Evolutionary conservation across 1,139 yeast genomes (phyloP), one percentile per base, ranked within the genome.

Genomic region (Scheffersomyces insectosa): DNA sequence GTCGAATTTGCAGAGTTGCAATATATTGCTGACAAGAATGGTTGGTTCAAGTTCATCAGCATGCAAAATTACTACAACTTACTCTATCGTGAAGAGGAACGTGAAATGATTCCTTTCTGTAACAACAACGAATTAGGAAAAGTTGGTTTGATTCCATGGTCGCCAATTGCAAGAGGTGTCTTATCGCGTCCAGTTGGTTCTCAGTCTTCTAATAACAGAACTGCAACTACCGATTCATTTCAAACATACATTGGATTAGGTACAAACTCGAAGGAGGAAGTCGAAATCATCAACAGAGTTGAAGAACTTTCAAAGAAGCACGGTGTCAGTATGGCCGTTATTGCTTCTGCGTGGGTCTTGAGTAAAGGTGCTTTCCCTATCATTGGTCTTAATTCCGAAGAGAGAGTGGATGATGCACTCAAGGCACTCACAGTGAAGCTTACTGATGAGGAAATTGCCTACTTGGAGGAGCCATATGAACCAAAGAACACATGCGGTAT

Each of bases 51-150:
- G 57, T 82, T 81, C 50, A 66, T 80, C 46, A 69, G 79, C 40
- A 80, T 81, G 83, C 86, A 82, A 59, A 75, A 76, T 51, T 76
- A 67, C 56, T 78, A 79, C 59, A 80, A 79, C 56, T 64, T 80
- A 50, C 43, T 81, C 6, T 70, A 78, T 57, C 67, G 87, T 20
- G 85, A 81, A 54, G 85, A 82, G 42, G 87, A 82, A 55, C 62
- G 78, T 30, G 86, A 82, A 53, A 70, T 80, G 79, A 77, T 70
- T 49, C 80, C 77, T 27, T 81, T 65, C 60, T 77, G 83, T 54
- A 60, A 78, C 5, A 58, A 64, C 4, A 52, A 51, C 34, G 57
- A 50, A 5, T 39, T 63, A 28, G 68, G 67, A 6, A 72, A 75
- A 25, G 79, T 77, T 27, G 81, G 80, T 0, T 42, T 77, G 31